Evolutionary conservation across 2,329 filamentous ascomycete genomes (phyloP).

Genomic region (Fusarium sp.): DNA sequence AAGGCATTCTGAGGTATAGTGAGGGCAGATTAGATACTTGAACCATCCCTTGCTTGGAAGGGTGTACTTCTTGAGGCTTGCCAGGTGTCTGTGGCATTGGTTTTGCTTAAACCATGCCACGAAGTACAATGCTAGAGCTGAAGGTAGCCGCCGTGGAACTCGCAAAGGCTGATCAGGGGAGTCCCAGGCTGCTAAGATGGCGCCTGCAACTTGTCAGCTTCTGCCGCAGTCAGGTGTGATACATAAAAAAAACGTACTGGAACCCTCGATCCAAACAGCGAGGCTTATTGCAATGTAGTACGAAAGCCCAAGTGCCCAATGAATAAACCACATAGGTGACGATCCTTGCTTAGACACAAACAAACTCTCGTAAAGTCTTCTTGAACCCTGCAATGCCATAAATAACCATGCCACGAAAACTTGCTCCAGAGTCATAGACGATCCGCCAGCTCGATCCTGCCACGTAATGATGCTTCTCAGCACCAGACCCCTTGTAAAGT

Average conservation of each 20-base stretch:
- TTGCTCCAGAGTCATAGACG: conserved; percentile 69
- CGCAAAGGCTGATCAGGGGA: conserved; percentile 29
- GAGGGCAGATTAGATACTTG: conserved; percentile 79
- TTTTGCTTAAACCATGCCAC: conserved; percentile 80
- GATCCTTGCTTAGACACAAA: conserved; percentile 70
- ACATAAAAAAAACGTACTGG: conserved; percentile 61
- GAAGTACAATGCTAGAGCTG: conserved; percentile 74
- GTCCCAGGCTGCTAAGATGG: conserved; percentile 53
- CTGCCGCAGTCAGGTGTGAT: neutral
- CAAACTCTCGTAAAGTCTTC: conserved; percentile 82
- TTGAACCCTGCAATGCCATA: conserved; percentile 79
- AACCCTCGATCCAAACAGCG: conserved; percentile 86
- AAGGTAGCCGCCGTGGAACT: conserved; percentile 44
- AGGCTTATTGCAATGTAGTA: conserved; percentile 83
- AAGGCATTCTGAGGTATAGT: conserved; percentile 90
- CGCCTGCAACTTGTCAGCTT: conserved; percentile 44
- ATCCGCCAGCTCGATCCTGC: conserved; percentile 46
- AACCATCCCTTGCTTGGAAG: conserved; percentile 82
- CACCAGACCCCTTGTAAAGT: conserved; percentile 64
- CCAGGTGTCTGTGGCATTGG: conserved; percentile 77
- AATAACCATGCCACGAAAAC: conserved; percentile 76
- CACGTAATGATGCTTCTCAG: conserved; percentile 62
- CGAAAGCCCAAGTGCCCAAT: conserved; percentile 81
- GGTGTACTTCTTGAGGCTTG: conserved; percentile 82
- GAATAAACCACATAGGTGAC: conserved; percentile 85